Evolutionary conservation across 2,329 filamentous ascomycete species (phyloP), one percentile per base, ranked within the genome.

Genomic region (Kalaharituber pfeilii): DNA sequence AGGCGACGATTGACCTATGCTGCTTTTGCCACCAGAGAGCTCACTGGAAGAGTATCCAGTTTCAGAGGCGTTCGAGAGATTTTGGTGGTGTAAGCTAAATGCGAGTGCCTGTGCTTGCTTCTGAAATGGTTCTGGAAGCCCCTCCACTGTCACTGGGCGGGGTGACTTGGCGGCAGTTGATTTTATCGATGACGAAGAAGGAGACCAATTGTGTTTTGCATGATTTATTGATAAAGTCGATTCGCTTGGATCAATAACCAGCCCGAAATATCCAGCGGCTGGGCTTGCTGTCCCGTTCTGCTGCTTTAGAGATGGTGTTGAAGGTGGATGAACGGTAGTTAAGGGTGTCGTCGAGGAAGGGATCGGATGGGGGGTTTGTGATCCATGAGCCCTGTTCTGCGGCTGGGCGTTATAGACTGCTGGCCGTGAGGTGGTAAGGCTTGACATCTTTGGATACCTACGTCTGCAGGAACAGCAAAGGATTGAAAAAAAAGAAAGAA

Each of bases 161-260:
- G 62, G 62, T 20, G 62, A 64, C 49, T 56, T 58, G n/a, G 62
- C 62, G 28, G 62, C 62, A 20, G 62, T 57, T 50, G 62, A 64
- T 13, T 59, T 58, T 50, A 64, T 56, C 13, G 62, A 64, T 42
- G 62, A 64, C 29, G 57, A 53, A 24, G 62, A 56, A 36, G 62
- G 57, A 9, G 59, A 62, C 62, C 62, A 64, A 57, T 63, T 64
- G 50, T 62, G 59, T 39, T 59, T 62, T 28, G 62, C 24, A 50
- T 63, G 61, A 18, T 55, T 49, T 36, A 57, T 52, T 20, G 52
- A 52, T 29, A 44, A n/a, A 9, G 39, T 29, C n/a, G 50, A 29
- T 27, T 64, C 62, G 29, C 54, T 54, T 36, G 62, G 55, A 47
- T 63, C 62, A 28, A 57, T 56, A 24, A 63, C 60, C 25, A 63